Conservation (phyloP, 805 yeast genomes). For the Saccharomyces eubayanus region DNA sequence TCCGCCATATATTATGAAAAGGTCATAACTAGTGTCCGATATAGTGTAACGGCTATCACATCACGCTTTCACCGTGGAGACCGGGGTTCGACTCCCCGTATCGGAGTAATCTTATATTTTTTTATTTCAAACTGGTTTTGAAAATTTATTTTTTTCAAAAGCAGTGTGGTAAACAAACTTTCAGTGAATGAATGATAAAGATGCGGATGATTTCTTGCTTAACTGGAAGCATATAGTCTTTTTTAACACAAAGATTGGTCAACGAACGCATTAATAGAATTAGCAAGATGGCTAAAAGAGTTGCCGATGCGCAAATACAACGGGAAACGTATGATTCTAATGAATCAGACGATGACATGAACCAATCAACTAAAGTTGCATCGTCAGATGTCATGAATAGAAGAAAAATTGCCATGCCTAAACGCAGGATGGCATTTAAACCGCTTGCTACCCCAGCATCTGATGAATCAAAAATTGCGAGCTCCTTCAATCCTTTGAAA, state of each 20-base stretch:
- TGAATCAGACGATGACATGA: slow-evolving; percentile 36
- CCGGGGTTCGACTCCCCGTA: slow-evolving; percentile 36
- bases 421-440: slow-evolving; percentile 31
- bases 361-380: slow-evolving; percentile 35
- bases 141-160: not conserved
- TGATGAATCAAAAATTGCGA: slow-evolving; percentile 12
- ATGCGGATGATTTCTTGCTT: not conserved
- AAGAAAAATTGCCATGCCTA: slow-evolving; percentile 61
- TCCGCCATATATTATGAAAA: too few species aligned
- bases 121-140: too few species aligned
- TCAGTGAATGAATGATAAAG: not conserved
- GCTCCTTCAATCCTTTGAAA: slow-evolving; percentile 12
- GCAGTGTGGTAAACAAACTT: not conserved
- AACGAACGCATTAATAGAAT: not conserved
- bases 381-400: slow-evolving; percentile 53
- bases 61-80: slow-evolving; percentile 35
- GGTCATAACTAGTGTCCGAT: slow-evolving; percentile 18
- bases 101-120: too few species aligned
- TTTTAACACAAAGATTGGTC: not conserved
- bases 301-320: slow-evolving; percentile 56
- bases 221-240: not conserved
- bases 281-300: slow-evolving; percentile 52
- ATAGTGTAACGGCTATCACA: slow-evolving; percentile 35
- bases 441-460: not conserved
- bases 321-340: slow-evolving; percentile 37